phyloP scores from a whole-genome alignment of 2,329 filamentous ascomycete species.

The Cercospora citrullina region DNA sequence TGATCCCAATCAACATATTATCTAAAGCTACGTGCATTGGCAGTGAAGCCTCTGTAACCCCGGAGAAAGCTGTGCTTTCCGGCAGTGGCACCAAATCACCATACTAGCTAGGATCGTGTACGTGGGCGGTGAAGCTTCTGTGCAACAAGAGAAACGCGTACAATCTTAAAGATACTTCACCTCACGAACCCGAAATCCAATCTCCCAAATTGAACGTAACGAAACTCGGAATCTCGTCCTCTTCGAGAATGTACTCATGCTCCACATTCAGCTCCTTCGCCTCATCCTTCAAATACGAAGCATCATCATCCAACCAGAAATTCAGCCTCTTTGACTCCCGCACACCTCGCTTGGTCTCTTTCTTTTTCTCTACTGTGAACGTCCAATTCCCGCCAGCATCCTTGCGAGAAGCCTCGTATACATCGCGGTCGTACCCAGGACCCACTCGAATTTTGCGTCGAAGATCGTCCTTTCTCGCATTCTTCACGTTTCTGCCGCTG shows the following conservation, averaged over 20 bases:
- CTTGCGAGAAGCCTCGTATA: neutral
- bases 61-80: neutral
- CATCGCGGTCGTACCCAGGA: too few species aligned
- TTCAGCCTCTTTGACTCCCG: neutral
- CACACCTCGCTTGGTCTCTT: neutral
- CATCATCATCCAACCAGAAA: neutral
- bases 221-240: neutral
- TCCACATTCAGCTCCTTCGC: neutral
- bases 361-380: neutral
- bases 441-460: too few species aligned
- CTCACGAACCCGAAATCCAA: neutral
- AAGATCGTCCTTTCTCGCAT: too few species aligned
- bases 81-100: neutral
- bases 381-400: neutral
- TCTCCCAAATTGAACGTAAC: neutral
- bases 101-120: neutral
- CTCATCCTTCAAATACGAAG: neutral
- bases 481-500: too few species aligned
- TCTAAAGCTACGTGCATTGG: neutral
- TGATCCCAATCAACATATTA: neutral
- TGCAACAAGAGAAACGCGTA: neutral
- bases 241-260: neutral
- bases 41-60: neutral
- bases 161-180: neutral
- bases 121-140: neutral